These are phyloP conservation scores for Castanea crenata DNA, from an alignment of 306 rosid species.

Conservation along the genomic window DNA sequence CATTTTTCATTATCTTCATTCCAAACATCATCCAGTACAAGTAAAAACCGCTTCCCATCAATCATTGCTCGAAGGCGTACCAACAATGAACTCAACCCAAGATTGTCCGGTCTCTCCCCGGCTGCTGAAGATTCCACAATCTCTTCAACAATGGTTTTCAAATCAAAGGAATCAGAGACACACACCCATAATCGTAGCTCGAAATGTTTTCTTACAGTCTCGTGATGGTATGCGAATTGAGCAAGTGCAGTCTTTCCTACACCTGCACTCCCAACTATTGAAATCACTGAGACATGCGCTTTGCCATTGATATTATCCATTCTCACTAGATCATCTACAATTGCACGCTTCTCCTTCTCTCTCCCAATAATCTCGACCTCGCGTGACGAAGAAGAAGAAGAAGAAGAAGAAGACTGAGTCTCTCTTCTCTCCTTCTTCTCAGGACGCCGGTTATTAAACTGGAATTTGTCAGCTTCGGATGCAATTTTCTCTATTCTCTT, in stretches of 20 bases:
- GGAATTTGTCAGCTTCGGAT: no score
- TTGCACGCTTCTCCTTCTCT: slow-evolving; percentile 5
- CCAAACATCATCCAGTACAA: slow-evolving; percentile 47
- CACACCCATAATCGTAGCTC: background rate
- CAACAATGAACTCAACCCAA: no score
- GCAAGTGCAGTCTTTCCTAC: slow-evolving; percentile 51
- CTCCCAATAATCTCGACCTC: slow-evolving; percentile 27
- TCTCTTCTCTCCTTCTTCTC: no score
- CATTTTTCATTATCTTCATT: slow-evolving; percentile 23
- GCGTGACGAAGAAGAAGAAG: no score
- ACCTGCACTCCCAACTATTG: slow-evolving; percentile 48
- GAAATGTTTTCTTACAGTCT: slow-evolving; percentile 10
- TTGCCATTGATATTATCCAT: no score
- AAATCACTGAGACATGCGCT: slow-evolving; percentile 25
- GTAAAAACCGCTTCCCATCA: slow-evolving; percentile 26
- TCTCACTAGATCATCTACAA: background rate
- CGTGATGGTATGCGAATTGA: slow-evolving; percentile 33
- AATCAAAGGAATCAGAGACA: no score
- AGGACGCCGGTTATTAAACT: no score
- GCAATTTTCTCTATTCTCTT: no score
- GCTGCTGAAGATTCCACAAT: no score
- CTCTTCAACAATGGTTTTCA: no score
- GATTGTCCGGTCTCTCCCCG: no score
- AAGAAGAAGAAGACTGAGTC: no score
- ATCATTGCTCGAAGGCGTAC: slow-evolving; percentile 12